These are phyloP conservation scores for Fusarium sublunatum DNA, from an alignment of 2,329 filamentous ascomycete genomes.

Conservation along the genomic window DNA sequence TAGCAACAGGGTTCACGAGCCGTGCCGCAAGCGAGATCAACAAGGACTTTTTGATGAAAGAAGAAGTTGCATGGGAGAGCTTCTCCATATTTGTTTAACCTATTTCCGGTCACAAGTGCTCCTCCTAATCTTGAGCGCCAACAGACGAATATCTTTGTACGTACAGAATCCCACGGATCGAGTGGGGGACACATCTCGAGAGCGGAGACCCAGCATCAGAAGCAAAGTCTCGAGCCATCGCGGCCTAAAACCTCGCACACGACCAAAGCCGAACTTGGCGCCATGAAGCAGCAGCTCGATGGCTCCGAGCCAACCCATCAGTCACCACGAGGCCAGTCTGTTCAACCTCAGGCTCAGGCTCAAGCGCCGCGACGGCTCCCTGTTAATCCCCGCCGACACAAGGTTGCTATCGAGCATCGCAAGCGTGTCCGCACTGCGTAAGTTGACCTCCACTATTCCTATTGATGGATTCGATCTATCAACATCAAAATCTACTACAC, in stretches of 20 bases:
- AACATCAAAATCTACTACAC: not conserved
- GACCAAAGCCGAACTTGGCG: conserved; percentile 8
- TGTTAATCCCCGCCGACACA: conserved; percentile 62
- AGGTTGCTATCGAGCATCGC: conserved; percentile 59
- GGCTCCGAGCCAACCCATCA: conserved; percentile 10
- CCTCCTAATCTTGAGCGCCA: conserved; percentile 15
- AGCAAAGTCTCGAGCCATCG: conserved; percentile 14
- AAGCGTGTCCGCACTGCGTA: conserved; percentile 63
- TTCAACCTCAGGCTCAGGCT: conserved; percentile 25
- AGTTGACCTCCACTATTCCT: conserved; percentile 44
- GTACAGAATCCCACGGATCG: conserved; percentile 9
- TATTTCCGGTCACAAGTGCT: not conserved
- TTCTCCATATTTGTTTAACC: conserved; percentile 21
- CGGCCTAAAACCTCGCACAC: conserved; percentile 18
- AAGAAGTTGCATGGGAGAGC: not conserved
- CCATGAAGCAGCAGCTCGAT: conserved; percentile 30
- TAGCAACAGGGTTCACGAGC: conserved; percentile 20
- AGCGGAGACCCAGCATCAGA: conserved; percentile 8
- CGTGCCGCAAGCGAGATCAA: conserved; percentile 27
- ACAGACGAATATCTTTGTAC: conserved; percentile 5
- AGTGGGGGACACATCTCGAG: conserved; percentile 20
- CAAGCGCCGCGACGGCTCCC: conserved; percentile 55
- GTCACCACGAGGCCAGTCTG: conserved; percentile 12
- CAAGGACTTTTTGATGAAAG: conserved; percentile 5
- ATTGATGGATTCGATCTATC: conserved; percentile 5